Conservation (phyloP, 306 rosid species). For the Sphenostylis stenocarpa region DNA sequence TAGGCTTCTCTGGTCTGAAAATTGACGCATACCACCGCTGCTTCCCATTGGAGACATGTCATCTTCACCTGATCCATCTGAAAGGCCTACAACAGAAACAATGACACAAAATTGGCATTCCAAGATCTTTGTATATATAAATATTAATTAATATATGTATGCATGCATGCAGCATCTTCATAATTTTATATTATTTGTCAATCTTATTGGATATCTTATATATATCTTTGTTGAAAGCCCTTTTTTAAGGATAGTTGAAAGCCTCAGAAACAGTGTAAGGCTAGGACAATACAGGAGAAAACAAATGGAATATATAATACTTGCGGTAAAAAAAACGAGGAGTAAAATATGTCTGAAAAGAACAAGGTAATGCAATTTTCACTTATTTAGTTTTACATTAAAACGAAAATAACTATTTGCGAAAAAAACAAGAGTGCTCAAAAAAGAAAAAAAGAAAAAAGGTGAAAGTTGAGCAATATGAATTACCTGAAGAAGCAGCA, state of each 20-base stretch:
- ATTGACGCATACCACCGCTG: conserved; percentile 40
- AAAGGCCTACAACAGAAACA: conserved; percentile 52
- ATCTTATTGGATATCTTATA: background rate
- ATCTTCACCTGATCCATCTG: conserved; percentile 94
- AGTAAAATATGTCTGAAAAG: conserved; percentile 17
- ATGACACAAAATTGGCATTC: conserved; percentile 12
- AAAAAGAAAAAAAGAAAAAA: background rate
- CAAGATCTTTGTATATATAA: background rate
- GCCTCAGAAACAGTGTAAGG: background rate
- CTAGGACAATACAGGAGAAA: conserved; percentile 11
- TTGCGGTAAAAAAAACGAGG: conserved; percentile 1
- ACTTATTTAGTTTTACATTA: background rate
- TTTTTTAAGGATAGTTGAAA: background rate
- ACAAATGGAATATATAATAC: conserved; percentile 8
- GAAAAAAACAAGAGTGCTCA: conserved; percentile 27
- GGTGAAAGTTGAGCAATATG: conserved; percentile 47
- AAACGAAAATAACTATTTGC: background rate
- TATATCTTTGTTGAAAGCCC: background rate
- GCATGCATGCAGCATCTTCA: conserved; percentile 3
- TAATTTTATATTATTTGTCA: background rate
- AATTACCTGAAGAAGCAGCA: conserved; percentile 95
- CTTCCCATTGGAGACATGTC: conserved; percentile 58
- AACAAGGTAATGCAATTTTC: conserved; percentile 30
- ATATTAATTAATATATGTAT: background rate
- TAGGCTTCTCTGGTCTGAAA: conserved; percentile 54